Evolutionary conservation across 1,139 yeast genomes (phyloP).

Genomic region (Lodderomyces jiufengensis): DNA sequence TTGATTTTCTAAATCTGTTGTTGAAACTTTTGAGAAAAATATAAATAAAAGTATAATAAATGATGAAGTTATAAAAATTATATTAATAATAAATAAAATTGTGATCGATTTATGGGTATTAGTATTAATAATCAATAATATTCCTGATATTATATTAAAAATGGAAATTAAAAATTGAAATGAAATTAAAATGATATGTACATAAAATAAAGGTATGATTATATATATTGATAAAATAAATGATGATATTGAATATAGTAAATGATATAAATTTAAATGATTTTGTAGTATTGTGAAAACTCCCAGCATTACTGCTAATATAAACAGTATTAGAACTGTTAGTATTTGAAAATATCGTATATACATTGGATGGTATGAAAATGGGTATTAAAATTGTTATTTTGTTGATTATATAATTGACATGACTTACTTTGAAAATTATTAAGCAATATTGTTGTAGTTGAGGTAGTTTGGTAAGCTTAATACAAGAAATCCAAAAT

Average conservation of each 20-base stretch:
- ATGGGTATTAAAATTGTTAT: background rate
- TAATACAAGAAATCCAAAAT: too few species aligned
- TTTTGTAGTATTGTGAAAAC: constrained; percentile 6
- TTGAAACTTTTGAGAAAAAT: background rate
- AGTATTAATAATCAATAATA: constrained; percentile 10
- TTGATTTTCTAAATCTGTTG: background rate
- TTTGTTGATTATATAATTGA: too few species aligned
- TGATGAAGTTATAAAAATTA: constrained; percentile 13
- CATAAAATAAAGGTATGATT: constrained; percentile 5
- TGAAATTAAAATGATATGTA: constrained; percentile 4
- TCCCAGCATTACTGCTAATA: constrained; percentile 6
- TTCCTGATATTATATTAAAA: constrained; percentile 20
- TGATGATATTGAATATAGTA: constrained; percentile 6
- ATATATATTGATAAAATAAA: constrained; percentile 6
- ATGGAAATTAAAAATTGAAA: constrained; percentile 12
- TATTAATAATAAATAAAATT: constrained; percentile 15
- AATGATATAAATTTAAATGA: constrained; percentile 6
- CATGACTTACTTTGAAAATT: too few species aligned
- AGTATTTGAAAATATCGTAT: constrained; percentile 11
- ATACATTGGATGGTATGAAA: constrained; percentile 3
- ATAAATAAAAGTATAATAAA: constrained; percentile 6
- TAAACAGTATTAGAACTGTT: constrained; percentile 3
- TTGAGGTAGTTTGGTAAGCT: too few species aligned
- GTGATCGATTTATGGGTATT: constrained; percentile 1
- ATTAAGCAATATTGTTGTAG: too few species aligned